phyloP scores from a whole-genome alignment of 2,329 filamentous ascomycete species.

The Cytospora schulzeri region DNA sequence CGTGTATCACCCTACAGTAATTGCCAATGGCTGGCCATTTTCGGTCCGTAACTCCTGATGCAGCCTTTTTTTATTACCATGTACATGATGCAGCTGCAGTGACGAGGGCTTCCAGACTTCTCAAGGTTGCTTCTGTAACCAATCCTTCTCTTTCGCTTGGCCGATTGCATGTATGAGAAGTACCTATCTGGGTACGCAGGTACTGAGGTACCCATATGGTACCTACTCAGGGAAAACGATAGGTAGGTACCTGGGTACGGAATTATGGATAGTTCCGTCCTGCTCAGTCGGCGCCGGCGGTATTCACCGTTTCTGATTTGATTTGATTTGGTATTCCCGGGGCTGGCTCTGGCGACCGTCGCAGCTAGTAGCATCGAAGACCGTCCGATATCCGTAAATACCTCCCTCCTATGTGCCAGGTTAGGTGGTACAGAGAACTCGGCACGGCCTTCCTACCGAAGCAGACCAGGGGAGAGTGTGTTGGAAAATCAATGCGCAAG shows the following conservation, averaged over 20 bases:
- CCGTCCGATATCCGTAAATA: background rate
- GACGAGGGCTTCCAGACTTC: background rate
- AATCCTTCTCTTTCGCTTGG: background rate
- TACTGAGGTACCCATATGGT: background rate
- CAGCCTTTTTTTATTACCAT: background rate
- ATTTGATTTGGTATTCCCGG: conserved; percentile 10
- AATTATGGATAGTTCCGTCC: background rate
- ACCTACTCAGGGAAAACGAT: no score
- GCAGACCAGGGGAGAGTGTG: background rate
- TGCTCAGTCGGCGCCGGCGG: background rate
- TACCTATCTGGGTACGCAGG: background rate
- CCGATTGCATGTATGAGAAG: background rate
- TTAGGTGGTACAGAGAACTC: background rate
- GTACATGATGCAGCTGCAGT: background rate
- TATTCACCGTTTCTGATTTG: background rate
- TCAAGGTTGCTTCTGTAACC: background rate
- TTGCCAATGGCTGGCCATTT: background rate
- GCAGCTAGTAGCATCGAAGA: background rate
- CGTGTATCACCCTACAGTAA: background rate
- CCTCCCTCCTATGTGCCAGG: background rate
- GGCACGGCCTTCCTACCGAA: conserved; percentile 1
- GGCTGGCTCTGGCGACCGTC: background rate
- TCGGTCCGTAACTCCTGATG: background rate
- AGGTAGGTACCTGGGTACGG: background rate
- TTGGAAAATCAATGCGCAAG: background rate